Evolutionary conservation across 768 basidiomycete species (phyloP).

Genomic region (Amanita brunnescens): DNA sequence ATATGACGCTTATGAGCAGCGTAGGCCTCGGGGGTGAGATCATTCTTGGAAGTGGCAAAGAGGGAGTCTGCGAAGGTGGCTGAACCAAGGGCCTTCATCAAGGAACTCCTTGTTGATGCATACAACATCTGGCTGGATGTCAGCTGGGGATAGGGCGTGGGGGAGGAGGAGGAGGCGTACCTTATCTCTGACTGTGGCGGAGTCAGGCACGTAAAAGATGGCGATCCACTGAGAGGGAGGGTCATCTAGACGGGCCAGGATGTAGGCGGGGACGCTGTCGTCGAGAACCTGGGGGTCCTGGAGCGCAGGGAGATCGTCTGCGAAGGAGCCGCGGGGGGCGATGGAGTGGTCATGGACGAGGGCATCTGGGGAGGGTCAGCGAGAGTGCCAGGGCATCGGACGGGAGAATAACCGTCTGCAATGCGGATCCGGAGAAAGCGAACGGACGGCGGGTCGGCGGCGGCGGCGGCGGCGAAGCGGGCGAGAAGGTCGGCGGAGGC

Average conservation of each 20-base stretch:
- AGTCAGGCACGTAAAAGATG: slow-evolving; percentile 77
- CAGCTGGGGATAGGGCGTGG: not conserved
- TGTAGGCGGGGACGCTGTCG: slow-evolving; percentile 61
- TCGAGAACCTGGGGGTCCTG: slow-evolving; percentile 43
- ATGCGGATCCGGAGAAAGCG: slow-evolving; percentile 78
- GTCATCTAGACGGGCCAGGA: slow-evolving; percentile 57
- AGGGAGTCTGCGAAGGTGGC: slow-evolving; percentile 61
- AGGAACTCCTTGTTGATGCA: slow-evolving; percentile 64
- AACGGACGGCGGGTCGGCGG: slow-evolving; percentile 25
- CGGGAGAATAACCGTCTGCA: slow-evolving; percentile 62
- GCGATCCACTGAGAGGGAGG: slow-evolving; percentile 61
- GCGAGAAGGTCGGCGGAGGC: slow-evolving; percentile 49
- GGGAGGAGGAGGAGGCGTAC: slow-evolving; percentile 24
- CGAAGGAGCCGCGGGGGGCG: slow-evolving; percentile 39
- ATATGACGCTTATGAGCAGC: slow-evolving; percentile 62
- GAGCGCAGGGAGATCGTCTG: slow-evolving; percentile 52
- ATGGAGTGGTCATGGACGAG: slow-evolving; percentile 54
- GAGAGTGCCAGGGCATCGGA: no score
- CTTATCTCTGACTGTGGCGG: slow-evolving; percentile 76
- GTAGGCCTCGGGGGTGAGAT: slow-evolving; percentile 63
- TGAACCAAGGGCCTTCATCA: slow-evolving; percentile 70
- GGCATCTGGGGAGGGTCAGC: slow-evolving; percentile 46
- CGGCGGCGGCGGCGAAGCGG: slow-evolving; percentile 49
- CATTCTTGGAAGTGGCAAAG: slow-evolving; percentile 69
- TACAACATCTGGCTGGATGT: slow-evolving; percentile 65